Evolutionary conservation across 352 stramenopile species (phyloP).

Genomic region (Pythium insidiosum): DNA sequence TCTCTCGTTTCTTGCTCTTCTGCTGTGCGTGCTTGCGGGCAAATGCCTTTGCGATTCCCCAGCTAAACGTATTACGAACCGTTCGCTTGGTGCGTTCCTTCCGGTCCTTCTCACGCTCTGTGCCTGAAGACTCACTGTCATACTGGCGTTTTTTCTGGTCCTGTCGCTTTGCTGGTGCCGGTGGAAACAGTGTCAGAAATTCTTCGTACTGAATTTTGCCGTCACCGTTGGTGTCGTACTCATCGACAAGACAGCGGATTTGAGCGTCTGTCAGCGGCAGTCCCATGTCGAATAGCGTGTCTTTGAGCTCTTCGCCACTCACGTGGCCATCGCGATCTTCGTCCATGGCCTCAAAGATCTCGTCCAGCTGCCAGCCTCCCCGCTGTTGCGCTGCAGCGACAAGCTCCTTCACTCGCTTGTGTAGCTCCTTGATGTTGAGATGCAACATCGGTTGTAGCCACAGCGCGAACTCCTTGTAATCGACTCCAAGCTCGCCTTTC

Average conservation of each 20-base stretch:
- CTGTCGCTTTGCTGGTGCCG: constrained; percentile 3
- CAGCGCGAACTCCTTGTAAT: constrained; percentile 60
- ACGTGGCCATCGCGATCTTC: constrained; percentile 44
- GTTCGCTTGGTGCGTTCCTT: constrained; percentile 25
- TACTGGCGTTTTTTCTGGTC: too few species aligned
- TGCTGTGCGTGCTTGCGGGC: constrained; percentile 37
- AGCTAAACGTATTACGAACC: constrained; percentile 61
- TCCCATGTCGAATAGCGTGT: constrained; percentile 50
- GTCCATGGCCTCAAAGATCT: constrained; percentile 59
- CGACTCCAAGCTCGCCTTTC: constrained; percentile 38
- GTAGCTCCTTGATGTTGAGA: constrained; percentile 45
- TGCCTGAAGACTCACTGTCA: constrained; percentile 3
- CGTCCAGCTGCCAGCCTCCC: constrained; percentile 37
- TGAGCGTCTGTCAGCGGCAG: constrained; percentile 59
- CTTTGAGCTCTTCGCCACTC: constrained; percentile 41
- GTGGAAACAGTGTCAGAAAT: constrained; percentile 39
- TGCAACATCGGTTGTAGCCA: constrained; percentile 67
- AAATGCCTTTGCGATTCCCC: constrained; percentile 65
- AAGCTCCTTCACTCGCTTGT: constrained; percentile 34
- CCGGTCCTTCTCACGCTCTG: not conserved
- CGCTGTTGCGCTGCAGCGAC: constrained; percentile 24
- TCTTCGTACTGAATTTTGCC: constrained; percentile 54
- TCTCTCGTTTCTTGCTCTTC: not conserved
- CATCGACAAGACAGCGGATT: constrained; percentile 46
- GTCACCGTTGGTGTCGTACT: constrained; percentile 57